A percentile compares a stretch with the other conserved stretches of the same genome.
These are phyloP conservation scores for Hippophae tibetana DNA, from an alignment of 306 rosid genomes.

Conservation along the genomic window DNA sequence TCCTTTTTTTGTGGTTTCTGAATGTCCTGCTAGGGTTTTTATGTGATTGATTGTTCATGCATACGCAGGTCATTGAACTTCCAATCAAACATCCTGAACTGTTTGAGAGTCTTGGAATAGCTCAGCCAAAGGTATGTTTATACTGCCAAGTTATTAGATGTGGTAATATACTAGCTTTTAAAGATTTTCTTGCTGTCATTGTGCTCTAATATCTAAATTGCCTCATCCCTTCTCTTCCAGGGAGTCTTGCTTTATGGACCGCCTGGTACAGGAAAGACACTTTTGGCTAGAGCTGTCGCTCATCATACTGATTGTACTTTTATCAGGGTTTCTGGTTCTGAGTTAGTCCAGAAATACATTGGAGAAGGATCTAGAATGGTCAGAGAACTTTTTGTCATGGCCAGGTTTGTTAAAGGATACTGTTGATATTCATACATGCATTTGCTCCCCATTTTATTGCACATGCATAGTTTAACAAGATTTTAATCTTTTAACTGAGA, in stretches of 20 bases:
- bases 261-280: slow-evolving; percentile 95
- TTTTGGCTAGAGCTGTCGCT: slow-evolving; percentile 98
- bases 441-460: neutral
- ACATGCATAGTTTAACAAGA: too few species aligned
- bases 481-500: too few species aligned
- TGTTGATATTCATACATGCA: neutral
- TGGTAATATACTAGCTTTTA: neutral
- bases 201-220: neutral
- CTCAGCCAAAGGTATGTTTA: slow-evolving; percentile 86
- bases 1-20: neutral
- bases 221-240: slow-evolving; percentile 24
- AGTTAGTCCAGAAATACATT: slow-evolving; percentile 91
- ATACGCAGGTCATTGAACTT: slow-evolving; percentile 78
- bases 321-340: slow-evolving; percentile 99
- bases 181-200: neutral
- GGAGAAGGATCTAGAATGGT: slow-evolving; percentile 99
- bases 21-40: neutral
- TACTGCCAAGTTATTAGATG: neutral
- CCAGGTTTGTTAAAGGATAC: slow-evolving; percentile 56
- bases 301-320: slow-evolving; percentile 98
- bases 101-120: slow-evolving; percentile 99
- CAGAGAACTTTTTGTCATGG: slow-evolving; percentile 96
- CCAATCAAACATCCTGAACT: slow-evolving; percentile 98
- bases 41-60: slow-evolving; percentile 7
- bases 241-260: slow-evolving; percentile 96